These are phyloP conservation scores for Neurospora intermedia DNA, from an alignment of 495 filamentous ascomycete species.

Conservation along the genomic window DNA sequence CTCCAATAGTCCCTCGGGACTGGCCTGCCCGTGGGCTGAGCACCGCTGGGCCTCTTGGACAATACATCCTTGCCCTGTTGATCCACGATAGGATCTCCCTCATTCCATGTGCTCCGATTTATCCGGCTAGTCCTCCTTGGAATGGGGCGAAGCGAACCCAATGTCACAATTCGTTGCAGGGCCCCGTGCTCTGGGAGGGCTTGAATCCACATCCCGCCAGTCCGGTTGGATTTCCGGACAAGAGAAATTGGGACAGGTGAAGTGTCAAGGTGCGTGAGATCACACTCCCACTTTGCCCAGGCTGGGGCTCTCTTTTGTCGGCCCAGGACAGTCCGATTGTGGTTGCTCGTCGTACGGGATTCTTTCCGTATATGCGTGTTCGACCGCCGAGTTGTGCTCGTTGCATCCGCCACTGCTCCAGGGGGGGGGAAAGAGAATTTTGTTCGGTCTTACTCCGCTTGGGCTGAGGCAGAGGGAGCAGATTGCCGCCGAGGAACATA, in stretches of 20 bases:
- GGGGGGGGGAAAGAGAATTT: not conserved
- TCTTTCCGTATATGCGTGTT: not conserved
- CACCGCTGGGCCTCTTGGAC: not conserved
- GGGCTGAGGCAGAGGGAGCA: not conserved
- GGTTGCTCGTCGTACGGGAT: not conserved
- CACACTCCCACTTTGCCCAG: not conserved
- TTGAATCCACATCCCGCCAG: not conserved
- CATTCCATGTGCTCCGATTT: not conserved
- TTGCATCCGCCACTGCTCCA: not conserved
- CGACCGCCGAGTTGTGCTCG: not conserved
- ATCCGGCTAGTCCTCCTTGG: not conserved
- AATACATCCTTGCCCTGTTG: not conserved
- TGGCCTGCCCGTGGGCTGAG: not conserved
- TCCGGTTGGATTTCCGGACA: not conserved
- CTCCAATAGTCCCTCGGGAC: not conserved
- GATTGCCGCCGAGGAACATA: not conserved
- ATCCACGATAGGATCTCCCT: not conserved
- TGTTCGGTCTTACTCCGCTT: not conserved
- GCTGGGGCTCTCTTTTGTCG: not conserved
- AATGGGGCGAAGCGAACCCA: not conserved
- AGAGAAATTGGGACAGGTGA: not conserved
- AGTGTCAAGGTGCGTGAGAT: not conserved
- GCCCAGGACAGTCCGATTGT: not conserved
- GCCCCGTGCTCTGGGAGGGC: not conserved
- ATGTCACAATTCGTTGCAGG: not conserved